These are phyloP conservation scores for Senecio squalidus DNA, from an alignment of 140 eudicot genomes.

Conservation along the genomic window DNA sequence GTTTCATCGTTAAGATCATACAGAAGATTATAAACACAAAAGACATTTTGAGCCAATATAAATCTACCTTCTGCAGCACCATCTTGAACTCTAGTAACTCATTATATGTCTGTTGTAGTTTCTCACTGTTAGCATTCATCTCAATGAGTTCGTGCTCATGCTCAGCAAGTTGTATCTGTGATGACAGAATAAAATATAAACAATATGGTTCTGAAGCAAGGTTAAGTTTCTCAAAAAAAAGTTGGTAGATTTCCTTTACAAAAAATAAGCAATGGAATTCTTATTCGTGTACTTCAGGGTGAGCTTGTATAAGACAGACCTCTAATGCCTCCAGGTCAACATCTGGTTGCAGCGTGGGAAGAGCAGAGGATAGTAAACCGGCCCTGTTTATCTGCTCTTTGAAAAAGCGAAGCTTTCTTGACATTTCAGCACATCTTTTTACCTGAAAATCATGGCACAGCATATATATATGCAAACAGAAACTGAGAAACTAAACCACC, in stretches of 20 bases:
- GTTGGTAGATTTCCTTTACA: background rate
- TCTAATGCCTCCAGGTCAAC: conserved; percentile 85
- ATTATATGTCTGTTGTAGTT: conserved; percentile 69
- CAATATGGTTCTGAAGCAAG: conserved; percentile 7
- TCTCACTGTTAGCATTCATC: conserved; percentile 88
- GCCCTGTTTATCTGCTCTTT: conserved; percentile 93
- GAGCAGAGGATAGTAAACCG: conserved; percentile 53
- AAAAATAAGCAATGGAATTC: background rate
- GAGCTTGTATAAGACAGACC: conserved; percentile 38
- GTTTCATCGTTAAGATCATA: background rate
- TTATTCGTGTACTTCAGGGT: background rate
- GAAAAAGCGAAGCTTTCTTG: conserved; percentile 83
- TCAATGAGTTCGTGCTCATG: conserved; percentile 90
- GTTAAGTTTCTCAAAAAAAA: conserved; percentile 3
- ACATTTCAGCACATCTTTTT: conserved; percentile 98
- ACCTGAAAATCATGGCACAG: conserved; percentile 45
- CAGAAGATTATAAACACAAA: background rate
- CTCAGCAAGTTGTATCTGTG: conserved; percentile 77
- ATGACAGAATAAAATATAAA: conserved; percentile 12
- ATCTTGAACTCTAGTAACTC: conserved; percentile 90
- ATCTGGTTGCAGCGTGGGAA: conserved; percentile 64
- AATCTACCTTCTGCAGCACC: conserved; percentile 85
- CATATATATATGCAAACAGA: conserved; percentile 13
- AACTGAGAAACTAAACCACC: conserved; percentile 10
- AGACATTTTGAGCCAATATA: conserved; percentile 6